Conservation (phyloP, 1,139 yeast genomes). For the Blastobotrys arbuscula region DNA sequence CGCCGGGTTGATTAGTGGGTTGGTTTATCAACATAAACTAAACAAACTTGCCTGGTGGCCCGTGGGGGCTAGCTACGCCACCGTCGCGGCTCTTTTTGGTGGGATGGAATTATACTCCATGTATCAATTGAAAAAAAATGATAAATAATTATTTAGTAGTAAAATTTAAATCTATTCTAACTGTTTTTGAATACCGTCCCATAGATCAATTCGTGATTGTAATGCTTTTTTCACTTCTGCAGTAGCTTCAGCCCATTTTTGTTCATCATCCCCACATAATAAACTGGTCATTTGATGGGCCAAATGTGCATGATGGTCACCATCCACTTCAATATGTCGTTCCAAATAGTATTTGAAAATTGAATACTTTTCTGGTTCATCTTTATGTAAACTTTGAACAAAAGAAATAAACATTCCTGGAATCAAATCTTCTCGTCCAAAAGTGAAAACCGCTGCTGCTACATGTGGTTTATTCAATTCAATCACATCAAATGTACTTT, state of each 20-base stretch:
- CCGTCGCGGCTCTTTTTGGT: slow-evolving; percentile 12
- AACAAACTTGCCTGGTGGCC: slow-evolving; percentile 16
- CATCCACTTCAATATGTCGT: slow-evolving; percentile 24
- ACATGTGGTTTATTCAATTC: slow-evolving; percentile 37
- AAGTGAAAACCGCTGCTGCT: slow-evolving; percentile 24
- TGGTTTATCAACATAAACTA: slow-evolving; percentile 11
- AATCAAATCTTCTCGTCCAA: slow-evolving; percentile 23
- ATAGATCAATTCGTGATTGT: slow-evolving; percentile 20
- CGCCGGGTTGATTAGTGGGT: slow-evolving; percentile 31
- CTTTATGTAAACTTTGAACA: slow-evolving; percentile 40
- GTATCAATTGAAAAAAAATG: slow-evolving; percentile 1
- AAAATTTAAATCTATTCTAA: slow-evolving; percentile 3
- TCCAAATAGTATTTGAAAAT: slow-evolving; percentile 24
- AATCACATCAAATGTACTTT: slow-evolving; percentile 67
- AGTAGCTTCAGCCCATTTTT: slow-evolving; percentile 22
- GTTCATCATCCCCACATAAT: slow-evolving; percentile 22
- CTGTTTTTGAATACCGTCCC: slow-evolving; percentile 21
- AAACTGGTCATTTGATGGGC: slow-evolving; percentile 23
- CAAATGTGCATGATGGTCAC: slow-evolving; percentile 22
- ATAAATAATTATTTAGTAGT: background rate
- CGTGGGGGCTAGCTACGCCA: slow-evolving; percentile 12
- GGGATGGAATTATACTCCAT: slow-evolving; percentile 11
- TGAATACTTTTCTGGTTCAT: slow-evolving; percentile 21
- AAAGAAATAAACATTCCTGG: slow-evolving; percentile 73
- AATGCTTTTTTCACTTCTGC: slow-evolving; percentile 20